Conservation (phyloP, 345 rosid genomes). For the Xanthoceras sorbifolium region DNA sequence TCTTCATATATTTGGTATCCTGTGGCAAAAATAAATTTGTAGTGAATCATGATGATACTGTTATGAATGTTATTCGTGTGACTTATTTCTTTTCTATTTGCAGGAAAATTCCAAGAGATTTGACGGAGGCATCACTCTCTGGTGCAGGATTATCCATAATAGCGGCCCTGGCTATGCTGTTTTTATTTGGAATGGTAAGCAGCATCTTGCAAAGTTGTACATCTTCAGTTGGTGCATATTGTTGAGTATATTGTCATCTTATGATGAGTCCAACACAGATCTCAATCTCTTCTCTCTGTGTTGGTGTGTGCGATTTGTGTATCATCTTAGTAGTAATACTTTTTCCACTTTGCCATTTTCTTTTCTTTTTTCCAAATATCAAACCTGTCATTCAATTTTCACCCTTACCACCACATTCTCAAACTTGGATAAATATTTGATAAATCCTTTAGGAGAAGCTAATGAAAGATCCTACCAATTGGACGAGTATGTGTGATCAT, state of each 20-base stretch:
- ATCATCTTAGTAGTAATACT: background rate
- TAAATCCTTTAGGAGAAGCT: background rate
- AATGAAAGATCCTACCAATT: background rate
- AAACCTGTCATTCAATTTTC: background rate
- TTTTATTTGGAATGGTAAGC: conserved; percentile 98
- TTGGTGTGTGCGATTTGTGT: background rate
- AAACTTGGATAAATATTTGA: background rate
- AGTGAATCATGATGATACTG: background rate
- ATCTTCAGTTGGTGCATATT: background rate
- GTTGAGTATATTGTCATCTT: background rate
- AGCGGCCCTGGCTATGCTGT: conserved; percentile 84
- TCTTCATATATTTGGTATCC: background rate
- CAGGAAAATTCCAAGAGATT: conserved; percentile 99
- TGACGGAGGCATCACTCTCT: conserved; percentile 94
- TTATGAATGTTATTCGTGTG: background rate
- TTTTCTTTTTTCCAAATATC: background rate
- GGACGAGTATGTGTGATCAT: background rate
- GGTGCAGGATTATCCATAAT: conserved; percentile 94
- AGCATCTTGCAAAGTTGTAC: conserved; percentile 1
- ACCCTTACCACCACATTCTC: background rate
- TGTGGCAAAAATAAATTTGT: background rate
- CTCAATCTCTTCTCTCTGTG: background rate
- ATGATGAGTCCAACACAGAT: background rate
- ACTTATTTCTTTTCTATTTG: conserved; percentile 18
- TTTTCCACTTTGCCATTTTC: background rate